Evolutionary conservation across 2,329 filamentous ascomycete genomes (phyloP).

Genomic region (Ophiocordyceps camponoti-floridani): DNA sequence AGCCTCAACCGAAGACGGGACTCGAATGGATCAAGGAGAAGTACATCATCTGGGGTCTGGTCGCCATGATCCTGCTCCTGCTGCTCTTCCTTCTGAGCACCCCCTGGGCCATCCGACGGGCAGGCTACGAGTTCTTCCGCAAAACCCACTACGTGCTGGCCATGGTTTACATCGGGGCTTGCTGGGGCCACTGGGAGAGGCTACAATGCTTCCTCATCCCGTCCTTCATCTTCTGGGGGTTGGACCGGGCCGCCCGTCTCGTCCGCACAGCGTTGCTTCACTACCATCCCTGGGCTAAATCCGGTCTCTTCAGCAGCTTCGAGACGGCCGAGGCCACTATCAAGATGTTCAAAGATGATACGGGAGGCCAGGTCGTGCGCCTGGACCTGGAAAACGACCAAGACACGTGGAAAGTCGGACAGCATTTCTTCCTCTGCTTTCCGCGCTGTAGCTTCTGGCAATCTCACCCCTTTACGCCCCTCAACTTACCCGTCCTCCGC

Average conservation of each 20-base stretch:
- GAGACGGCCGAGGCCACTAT: slow-evolving; percentile 27
- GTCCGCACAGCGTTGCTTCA: slow-evolving; percentile 43
- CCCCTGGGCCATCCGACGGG: slow-evolving; percentile 37
- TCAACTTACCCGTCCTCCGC: slow-evolving; percentile 29
- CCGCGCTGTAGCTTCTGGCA: slow-evolving; percentile 51
- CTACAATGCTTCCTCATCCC: slow-evolving; percentile 53
- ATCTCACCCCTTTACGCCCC: slow-evolving; percentile 52
- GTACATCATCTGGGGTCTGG: slow-evolving; percentile 58
- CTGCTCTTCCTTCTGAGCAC: slow-evolving; percentile 43
- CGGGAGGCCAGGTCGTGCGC: slow-evolving; percentile 44
- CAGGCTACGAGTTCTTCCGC: slow-evolving; percentile 63
- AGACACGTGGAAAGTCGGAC: slow-evolving; percentile 43
- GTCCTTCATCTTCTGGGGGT: slow-evolving; percentile 42
- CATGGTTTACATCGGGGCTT: slow-evolving; percentile 56
- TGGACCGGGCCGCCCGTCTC: slow-evolving; percentile 43
- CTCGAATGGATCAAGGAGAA: slow-evolving; percentile 38
- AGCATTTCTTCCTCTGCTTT: slow-evolving; percentile 58
- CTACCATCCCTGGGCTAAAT: slow-evolving; percentile 25
- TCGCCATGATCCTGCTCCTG: slow-evolving; percentile 46
- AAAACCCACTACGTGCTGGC: slow-evolving; percentile 58
- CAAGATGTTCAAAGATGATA: slow-evolving; percentile 30
- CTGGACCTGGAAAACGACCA: slow-evolving; percentile 47
- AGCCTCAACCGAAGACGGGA: slow-evolving; percentile 47
- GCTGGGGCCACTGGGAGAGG: slow-evolving; percentile 57
- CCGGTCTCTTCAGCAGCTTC: slow-evolving; percentile 40